Evolutionary conservation across 2,329 filamentous ascomycete genomes (phyloP).

Genomic region (Setomelanomma holmii): DNA sequence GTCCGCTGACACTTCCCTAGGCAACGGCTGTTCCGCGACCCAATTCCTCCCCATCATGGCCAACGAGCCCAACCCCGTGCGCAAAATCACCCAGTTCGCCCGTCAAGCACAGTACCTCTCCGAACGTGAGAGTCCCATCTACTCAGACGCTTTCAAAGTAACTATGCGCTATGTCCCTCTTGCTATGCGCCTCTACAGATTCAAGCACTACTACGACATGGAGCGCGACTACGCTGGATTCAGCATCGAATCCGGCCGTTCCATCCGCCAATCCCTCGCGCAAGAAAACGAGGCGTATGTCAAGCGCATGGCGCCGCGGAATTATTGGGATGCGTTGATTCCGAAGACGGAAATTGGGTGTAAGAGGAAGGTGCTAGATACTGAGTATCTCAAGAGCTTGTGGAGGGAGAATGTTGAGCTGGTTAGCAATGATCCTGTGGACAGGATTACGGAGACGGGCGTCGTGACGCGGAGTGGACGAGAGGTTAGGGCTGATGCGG

Average conservation of each 20-base stretch:
- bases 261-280: constrained; percentile 46
- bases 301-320: constrained; percentile 50
- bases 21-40: constrained; percentile 58
- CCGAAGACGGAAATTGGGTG: constrained; percentile 57
- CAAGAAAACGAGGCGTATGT: constrained; percentile 54
- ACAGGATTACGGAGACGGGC: constrained; percentile 48
- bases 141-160: constrained; percentile 51
- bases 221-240: constrained; percentile 55
- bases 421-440: constrained; percentile 50
- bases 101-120: constrained; percentile 60
- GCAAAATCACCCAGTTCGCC: constrained; percentile 56
- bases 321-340: constrained; percentile 55
- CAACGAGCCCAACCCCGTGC: constrained; percentile 43
- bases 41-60: constrained; percentile 58
- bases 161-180: constrained; percentile 55
- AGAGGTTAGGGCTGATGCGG: constrained; percentile 52
- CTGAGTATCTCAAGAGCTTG: constrained; percentile 54
- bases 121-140: constrained; percentile 54
- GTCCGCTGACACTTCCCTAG: constrained; percentile 20
- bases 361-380: constrained; percentile 58
- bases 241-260: constrained; percentile 47
- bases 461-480: constrained; percentile 50
- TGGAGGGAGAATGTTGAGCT: constrained; percentile 54
- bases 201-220: constrained; percentile 53
- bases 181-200: constrained; percentile 55